phyloP scores from a whole-genome alignment of 371 early-diverging fungal genomes.

The Synchytrium microbalum region DNA sequence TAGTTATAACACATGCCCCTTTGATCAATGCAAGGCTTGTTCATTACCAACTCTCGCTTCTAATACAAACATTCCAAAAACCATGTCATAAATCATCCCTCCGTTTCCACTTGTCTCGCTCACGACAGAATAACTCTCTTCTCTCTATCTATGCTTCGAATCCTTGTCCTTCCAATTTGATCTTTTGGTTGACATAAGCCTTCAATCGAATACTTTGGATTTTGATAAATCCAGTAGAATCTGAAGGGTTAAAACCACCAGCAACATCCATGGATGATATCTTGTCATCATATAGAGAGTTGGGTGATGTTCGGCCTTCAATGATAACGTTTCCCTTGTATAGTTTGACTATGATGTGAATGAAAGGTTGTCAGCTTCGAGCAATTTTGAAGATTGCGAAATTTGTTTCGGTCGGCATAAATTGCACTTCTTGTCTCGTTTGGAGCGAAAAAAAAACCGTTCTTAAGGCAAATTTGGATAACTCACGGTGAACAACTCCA shows the following conservation, averaged over 20 bases:
- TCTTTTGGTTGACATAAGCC: constrained; percentile 64
- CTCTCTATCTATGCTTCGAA: not conserved
- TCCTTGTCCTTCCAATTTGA: constrained; percentile 4
- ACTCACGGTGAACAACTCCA: constrained; percentile 71
- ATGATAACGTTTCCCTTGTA: constrained; percentile 90
- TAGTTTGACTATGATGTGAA: constrained; percentile 56
- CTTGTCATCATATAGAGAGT: constrained; percentile 84
- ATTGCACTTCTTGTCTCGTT: not conserved
- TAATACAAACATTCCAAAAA: too few relatives aligned
- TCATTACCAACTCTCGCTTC: too few relatives aligned
- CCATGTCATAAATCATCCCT: too few relatives aligned
- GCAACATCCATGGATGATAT: constrained; percentile 87
- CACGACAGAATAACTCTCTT: too few relatives aligned
- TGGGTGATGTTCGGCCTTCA: constrained; percentile 80
- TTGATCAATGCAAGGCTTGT: too few relatives aligned
- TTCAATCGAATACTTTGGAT: constrained; percentile 91
- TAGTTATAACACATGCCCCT: too few relatives aligned
- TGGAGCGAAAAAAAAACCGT: not conserved
- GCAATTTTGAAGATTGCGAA: constrained; percentile 1
- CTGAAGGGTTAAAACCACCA: constrained; percentile 86
- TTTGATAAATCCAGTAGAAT: constrained; percentile 95
- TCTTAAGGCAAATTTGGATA: not conserved
- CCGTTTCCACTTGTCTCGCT: too few relatives aligned
- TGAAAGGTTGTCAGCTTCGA: constrained; percentile 4
- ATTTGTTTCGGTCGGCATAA: not conserved